These are phyloP conservation scores for Dimocarpus longan DNA, from an alignment of 345 rosid species.

Conservation along the genomic window DNA sequence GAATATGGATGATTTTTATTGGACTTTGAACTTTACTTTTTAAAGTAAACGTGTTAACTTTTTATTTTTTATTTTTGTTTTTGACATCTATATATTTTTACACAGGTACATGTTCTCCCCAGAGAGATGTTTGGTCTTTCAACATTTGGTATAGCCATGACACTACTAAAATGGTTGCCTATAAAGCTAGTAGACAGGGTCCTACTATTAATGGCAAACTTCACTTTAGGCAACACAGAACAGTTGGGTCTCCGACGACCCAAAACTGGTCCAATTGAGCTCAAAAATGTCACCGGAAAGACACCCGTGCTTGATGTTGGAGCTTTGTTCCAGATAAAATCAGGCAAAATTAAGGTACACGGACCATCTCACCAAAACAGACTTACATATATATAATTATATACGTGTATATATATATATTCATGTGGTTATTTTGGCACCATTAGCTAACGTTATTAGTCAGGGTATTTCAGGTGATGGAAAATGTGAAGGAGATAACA, in stretches of 20 bases:
- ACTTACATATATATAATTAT: too few species aligned
- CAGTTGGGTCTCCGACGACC: conserved; percentile 80
- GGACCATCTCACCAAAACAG: conserved; percentile 1
- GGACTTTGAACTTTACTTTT: background rate
- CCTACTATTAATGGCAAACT: conserved; percentile 50
- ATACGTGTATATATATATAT: too few species aligned
- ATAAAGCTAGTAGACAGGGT: conserved; percentile 64
- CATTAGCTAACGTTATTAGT: conserved; percentile 12
- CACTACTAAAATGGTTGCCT: conserved; percentile 79
- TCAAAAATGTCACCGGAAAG: conserved; percentile 83
- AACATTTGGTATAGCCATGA: conserved; percentile 81
- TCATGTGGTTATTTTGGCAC: too few species aligned
- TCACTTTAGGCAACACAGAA: conserved; percentile 66
- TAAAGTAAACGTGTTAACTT: background rate
- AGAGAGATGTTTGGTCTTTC: conserved; percentile 85
- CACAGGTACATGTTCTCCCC: conserved; percentile 89
- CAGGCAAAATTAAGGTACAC: conserved; percentile 73
- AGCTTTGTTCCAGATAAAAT: conserved; percentile 63
- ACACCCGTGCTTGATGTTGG: conserved; percentile 95
- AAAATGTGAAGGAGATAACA: conserved; percentile 76
- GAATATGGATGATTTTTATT: background rate
- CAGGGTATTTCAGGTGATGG: conserved; percentile 50
- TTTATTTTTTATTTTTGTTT: background rate
- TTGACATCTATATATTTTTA: background rate
- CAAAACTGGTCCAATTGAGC: conserved; percentile 86